Conservation (phyloP, 345 rosid species). For the Salix caprea region DNA sequence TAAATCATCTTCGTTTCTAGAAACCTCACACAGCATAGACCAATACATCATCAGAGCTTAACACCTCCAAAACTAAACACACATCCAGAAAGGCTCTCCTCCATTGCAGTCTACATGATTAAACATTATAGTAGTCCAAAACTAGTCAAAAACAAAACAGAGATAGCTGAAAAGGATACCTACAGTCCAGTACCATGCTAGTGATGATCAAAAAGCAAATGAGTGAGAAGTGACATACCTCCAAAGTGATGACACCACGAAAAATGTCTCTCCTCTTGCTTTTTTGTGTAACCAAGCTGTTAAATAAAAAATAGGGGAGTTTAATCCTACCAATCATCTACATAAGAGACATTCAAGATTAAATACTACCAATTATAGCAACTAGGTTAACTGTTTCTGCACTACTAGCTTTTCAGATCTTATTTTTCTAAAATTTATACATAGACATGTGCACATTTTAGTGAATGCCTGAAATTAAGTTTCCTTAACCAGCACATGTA, state of each 20-base stretch:
- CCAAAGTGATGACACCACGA: slow-evolving; percentile 85
- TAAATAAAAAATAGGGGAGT: slow-evolving; percentile 10
- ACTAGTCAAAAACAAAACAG: neutral
- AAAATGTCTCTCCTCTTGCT: slow-evolving; percentile 88
- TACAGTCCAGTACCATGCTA: neutral
- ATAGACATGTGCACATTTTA: neutral
- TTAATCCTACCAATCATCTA: neutral
- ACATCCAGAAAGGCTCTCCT: neutral
- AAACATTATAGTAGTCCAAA: neutral
- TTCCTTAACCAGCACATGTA: neutral
- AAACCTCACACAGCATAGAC: neutral
- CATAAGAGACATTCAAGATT: neutral
- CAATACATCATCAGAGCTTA: neutral
- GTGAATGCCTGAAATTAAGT: neutral
- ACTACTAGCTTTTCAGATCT: neutral
- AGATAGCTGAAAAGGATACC: neutral
- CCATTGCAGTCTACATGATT: neutral
- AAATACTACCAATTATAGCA: neutral
- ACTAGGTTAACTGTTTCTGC: neutral
- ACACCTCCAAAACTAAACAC: neutral
- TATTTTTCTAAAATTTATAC: neutral
- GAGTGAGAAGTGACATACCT: slow-evolving; percentile 43
- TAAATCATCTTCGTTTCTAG: neutral
- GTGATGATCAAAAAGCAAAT: neutral
- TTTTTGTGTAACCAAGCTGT: slow-evolving; percentile 96